Conservation (phyloP, 768 basidiomycete species). For the Amanita thiersii region DNA sequence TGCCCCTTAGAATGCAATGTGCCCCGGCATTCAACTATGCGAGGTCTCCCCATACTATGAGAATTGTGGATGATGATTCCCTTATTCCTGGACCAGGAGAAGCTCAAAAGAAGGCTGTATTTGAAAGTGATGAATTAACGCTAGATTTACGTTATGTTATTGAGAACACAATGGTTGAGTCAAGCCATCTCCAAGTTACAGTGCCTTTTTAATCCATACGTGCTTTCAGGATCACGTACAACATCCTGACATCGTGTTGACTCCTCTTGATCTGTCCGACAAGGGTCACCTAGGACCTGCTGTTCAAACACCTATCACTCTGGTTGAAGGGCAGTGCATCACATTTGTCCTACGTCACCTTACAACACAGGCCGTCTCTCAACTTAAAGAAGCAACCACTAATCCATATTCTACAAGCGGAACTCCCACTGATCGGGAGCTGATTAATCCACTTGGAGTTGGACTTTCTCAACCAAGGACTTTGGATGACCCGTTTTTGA, state of each 20-base stretch:
- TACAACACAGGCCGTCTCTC: conserved; percentile 22
- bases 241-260: conserved; percentile 46
- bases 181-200: conserved; percentile 1
- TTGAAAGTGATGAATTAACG: conserved; percentile 45
- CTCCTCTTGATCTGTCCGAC: conserved; percentile 53
- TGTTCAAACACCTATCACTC: conserved; percentile 46
- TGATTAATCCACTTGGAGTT: background rate
- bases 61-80: conserved; percentile 38
- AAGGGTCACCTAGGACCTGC: conserved; percentile 73
- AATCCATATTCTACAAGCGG: conserved; percentile 4
- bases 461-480: conserved; percentile 33
- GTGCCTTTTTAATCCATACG: background rate
- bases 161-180: conserved; percentile 35
- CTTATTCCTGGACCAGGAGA: conserved; percentile 15
- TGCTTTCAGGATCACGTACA: conserved; percentile 30
- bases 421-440: background rate
- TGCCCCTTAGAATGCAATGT: conserved; percentile 81
- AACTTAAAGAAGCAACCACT: background rate
- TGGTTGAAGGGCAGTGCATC: conserved; percentile 84
- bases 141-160: conserved; percentile 75
- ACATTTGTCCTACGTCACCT: conserved; percentile 79
- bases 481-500: conserved; percentile 64
- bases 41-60: conserved; percentile 60
- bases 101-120: conserved; percentile 49
- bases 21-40: conserved; percentile 98